Percentiles rank a stretch among this genome's conserved stretches.
Evolutionary conservation across 2,329 filamentous ascomycete genomes (phyloP).

Genomic region (Diaporthe sp.): DNA sequence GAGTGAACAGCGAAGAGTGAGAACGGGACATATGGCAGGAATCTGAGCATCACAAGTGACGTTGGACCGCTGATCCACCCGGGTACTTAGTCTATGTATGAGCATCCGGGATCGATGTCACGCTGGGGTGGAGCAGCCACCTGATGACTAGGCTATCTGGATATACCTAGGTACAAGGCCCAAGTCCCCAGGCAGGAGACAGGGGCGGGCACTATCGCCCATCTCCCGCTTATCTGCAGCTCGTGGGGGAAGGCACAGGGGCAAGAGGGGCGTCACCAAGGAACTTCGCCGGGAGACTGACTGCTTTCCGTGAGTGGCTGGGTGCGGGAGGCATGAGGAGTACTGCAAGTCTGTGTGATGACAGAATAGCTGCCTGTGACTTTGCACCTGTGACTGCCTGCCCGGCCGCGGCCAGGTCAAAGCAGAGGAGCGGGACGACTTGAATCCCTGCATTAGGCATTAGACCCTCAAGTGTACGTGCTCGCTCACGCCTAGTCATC

Average conservation of each 20-base stretch:
- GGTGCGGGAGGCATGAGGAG: not conserved
- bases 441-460: constrained; percentile 34
- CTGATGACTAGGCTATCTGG: constrained; percentile 6
- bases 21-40: constrained; percentile 17
- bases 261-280: not conserved
- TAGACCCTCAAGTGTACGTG: constrained; percentile 28
- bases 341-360: not conserved
- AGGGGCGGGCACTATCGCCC: constrained; percentile 28
- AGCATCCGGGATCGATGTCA: constrained; percentile 16
- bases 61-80: constrained; percentile 31
- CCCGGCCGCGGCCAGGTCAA: constrained; percentile 21
- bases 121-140: constrained; percentile 25
- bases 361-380: constrained; percentile 15
- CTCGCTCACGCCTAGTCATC: constrained; percentile 18
- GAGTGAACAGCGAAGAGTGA: not conserved
- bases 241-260: not conserved
- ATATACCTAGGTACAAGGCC: constrained; percentile 4
- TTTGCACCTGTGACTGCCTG: constrained; percentile 24
- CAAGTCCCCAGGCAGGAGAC: not conserved
- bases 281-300: not conserved
- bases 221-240: constrained; percentile 30
- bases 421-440: constrained; percentile 3
- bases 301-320: not conserved
- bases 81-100: constrained; percentile 11
- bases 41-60: constrained; percentile 32